phyloP scores from a whole-genome alignment of 169 alveolate genomes.

The Fabrea salina region DNA sequence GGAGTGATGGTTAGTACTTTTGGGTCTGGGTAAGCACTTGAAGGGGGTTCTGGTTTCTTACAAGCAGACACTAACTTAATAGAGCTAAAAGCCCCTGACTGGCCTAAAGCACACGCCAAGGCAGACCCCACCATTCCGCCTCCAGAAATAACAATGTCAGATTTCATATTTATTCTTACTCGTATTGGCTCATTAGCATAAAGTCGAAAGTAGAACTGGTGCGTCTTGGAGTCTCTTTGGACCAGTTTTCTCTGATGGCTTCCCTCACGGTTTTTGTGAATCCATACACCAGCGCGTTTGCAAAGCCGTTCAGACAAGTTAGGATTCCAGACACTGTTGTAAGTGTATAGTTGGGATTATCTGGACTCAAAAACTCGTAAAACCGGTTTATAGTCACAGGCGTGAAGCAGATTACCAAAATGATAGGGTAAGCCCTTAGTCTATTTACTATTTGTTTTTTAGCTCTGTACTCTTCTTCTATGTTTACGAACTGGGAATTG shows the following conservation, averaged over 20 bases:
- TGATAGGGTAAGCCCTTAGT: neutral
- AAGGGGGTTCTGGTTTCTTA: neutral
- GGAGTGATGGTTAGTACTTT: constrained; percentile 45
- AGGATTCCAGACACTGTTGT: neutral
- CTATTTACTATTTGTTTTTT: neutral
- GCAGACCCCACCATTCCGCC: constrained; percentile 48
- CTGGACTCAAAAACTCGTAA: too few relatives aligned
- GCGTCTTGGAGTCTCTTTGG: too few relatives aligned
- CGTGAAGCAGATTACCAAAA: neutral
- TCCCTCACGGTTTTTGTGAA: neutral
- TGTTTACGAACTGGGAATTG: neutral
- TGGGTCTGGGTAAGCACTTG: constrained; percentile 38
- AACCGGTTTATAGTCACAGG: neutral
- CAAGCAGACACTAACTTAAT: neutral
- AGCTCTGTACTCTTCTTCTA: neutral
- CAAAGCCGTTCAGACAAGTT: neutral
- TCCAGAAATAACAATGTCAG: constrained; percentile 42
- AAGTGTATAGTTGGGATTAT: too few relatives aligned
- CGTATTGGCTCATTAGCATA: too few relatives aligned
- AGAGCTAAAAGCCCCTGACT: neutral
- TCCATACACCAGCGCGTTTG: constrained; percentile 17
- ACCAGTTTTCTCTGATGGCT: too few relatives aligned
- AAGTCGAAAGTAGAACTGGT: too few relatives aligned
- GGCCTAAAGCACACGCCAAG: constrained; percentile 44
- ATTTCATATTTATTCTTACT: neutral